Conservation (phyloP, 2,329 filamentous ascomycete genomes). For the Sphaceloma murrayae region DNA sequence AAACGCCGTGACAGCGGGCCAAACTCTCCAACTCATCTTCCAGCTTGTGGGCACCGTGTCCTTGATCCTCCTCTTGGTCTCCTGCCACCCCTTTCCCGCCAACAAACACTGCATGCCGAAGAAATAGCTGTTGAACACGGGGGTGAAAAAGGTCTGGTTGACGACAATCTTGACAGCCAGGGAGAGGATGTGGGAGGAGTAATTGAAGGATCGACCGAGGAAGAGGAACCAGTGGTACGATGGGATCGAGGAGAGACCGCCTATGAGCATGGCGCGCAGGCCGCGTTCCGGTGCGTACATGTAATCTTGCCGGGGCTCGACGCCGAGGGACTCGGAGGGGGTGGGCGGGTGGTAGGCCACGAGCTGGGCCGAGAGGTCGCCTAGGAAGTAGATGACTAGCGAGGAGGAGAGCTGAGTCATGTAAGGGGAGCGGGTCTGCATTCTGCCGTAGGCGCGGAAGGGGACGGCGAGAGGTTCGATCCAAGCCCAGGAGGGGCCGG, state of each 20-base stretch:
- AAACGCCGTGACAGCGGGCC: conserved; percentile 79
- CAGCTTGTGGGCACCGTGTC: conserved; percentile 68
- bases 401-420: conserved; percentile 69
- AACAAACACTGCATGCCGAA: conserved; percentile 43
- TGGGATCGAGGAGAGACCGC: conserved; percentile 63
- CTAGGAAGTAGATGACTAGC: conserved; percentile 67
- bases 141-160: conserved; percentile 73
- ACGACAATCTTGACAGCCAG: conserved; percentile 67
- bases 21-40: conserved; percentile 73
- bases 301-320: conserved; percentile 21
- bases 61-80: conserved; percentile 60
- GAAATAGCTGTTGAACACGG: conserved; percentile 47
- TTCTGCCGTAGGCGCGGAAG: conserved; percentile 53
- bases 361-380: conserved; percentile 67
- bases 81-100: conserved; percentile 51
- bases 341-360: conserved; percentile 33
- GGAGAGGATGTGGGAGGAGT: conserved; percentile 59
- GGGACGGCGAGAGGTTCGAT: conserved; percentile 38
- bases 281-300: conserved; percentile 63
- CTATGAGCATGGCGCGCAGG: conserved; percentile 62
- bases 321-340: conserved; percentile 5
- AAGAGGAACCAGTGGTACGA: conserved; percentile 77
- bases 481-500: conserved; percentile 39
- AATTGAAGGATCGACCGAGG: conserved; percentile 76
- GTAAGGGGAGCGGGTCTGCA: conserved; percentile 63